phyloP scores from a whole-genome alignment of 176 grass and related monocot genomes.

The Cymbopogon citratus region DNA sequence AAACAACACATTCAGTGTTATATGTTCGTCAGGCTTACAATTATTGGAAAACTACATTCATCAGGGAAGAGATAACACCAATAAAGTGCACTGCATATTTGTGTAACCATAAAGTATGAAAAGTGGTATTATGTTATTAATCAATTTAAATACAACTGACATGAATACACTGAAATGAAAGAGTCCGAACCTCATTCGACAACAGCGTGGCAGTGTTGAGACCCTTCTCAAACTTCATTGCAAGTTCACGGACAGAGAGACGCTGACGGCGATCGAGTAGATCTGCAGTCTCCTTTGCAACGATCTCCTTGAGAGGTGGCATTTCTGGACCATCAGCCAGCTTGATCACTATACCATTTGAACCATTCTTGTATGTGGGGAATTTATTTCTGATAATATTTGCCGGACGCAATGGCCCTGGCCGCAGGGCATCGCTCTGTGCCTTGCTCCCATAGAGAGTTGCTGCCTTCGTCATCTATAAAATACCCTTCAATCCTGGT shows the following conservation, averaged over 20 bases:
- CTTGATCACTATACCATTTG: conserved; percentile 56
- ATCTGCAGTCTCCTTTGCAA: conserved; percentile 65
- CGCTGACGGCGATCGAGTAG: conserved; percentile 56
- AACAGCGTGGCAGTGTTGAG: conserved; percentile 64
- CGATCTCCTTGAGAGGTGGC: conserved; percentile 54
- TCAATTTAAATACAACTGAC: background rate
- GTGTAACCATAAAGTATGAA: background rate
- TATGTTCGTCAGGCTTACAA: background rate
- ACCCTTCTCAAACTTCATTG: conserved; percentile 91
- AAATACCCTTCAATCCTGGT: conserved; percentile 13
- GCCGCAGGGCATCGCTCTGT: conserved; percentile 35
- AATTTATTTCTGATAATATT: conserved; percentile 61
- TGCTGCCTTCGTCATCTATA: conserved; percentile 43
- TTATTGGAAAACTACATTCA: background rate
- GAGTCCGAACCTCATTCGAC: conserved; percentile 62
- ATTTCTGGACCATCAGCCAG: conserved; percentile 42
- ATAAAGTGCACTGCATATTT: background rate
- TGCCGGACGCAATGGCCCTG: conserved; percentile 41
- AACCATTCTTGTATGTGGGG: conserved; percentile 63
- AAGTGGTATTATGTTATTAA: background rate
- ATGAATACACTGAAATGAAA: background rate
- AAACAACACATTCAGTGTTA: conserved; percentile 1
- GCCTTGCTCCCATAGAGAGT: conserved; percentile 43
- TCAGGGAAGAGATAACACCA: background rate
- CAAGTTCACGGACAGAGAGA: conserved; percentile 76